Conservation (phyloP, 495 filamentous ascomycete genomes). For the Penicillium angulare region DNA sequence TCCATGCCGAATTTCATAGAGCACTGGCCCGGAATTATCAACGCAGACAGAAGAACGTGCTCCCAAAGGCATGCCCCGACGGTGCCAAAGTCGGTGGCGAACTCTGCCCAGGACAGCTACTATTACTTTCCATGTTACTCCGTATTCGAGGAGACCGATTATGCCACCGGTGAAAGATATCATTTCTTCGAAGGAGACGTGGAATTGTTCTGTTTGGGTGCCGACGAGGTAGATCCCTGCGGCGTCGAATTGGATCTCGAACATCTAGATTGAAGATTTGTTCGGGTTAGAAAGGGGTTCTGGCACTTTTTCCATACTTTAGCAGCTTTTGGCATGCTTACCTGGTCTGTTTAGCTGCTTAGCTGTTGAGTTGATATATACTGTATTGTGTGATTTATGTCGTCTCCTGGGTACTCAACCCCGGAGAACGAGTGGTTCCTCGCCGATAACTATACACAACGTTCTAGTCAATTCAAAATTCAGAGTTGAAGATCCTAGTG, state of each 20-base stretch:
- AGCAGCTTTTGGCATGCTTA: too few species aligned
- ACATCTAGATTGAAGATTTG: constrained; percentile 9
- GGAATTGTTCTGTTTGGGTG: constrained; percentile 18
- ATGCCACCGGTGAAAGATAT: constrained; percentile 18
- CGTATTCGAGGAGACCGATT: constrained; percentile 23
- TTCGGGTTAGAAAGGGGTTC: too few species aligned
- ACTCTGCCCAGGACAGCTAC: constrained; percentile 6
- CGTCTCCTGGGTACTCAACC: not conserved
- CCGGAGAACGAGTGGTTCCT: not conserved
- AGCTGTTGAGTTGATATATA: not conserved
- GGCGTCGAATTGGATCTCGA: constrained; percentile 24
- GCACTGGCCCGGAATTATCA: constrained; percentile 18
- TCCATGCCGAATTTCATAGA: constrained; percentile 21
- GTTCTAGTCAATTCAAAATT: too few species aligned
- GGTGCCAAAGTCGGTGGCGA: constrained; percentile 15
- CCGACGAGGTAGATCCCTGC: constrained; percentile 24
- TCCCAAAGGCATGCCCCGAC: constrained; percentile 1
- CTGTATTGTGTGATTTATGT: too few species aligned
- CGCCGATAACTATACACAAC: not conserved
- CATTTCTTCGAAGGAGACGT: constrained; percentile 24
- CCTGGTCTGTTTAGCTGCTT: too few species aligned
- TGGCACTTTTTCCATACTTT: too few species aligned
- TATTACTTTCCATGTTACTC: constrained; percentile 15
- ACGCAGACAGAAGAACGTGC: constrained; percentile 15
- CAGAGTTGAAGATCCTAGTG: too few species aligned